Base-by-base conservation (phyloP, 1,139 yeast species). In the Protomyces gravidus region DNA sequence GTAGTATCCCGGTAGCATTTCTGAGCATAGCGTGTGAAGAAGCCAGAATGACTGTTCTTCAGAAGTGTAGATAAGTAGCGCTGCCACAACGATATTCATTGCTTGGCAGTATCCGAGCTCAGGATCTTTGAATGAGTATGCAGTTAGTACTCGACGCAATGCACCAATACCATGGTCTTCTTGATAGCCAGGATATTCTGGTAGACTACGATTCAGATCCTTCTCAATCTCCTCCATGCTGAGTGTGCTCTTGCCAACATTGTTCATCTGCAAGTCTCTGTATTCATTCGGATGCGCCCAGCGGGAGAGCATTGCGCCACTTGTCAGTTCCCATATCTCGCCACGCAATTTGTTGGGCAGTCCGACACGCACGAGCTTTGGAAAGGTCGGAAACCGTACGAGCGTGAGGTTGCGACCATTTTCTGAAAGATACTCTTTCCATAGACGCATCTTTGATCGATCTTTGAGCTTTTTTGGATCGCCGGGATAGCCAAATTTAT, bases 31-130 rank as follows among this genome's bases (percentile, higher is more conserved):
- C n/a, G 81, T 80, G 62, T 84, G 81, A 62, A 94, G 76, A 62
- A 94, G 81, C 97, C 97, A 94, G 69, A 89, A 94, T 0, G 97
- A 97, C 72, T 94, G 98, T 65, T 92, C 98, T 71, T 94, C 98
- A 6, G 95, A 86, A 86, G 89, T 90, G 56, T 66, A 67, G 39
- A 94, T 92, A 63, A 94, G 76, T 59, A 94, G 74, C 0, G 96
- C 97, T 0, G 99, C 99, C 1, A 85, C 88, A 5, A 94, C 97
- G 61, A 94, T 94, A 70, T 94, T 94, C 99, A 94, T 94, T 0
- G 98, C 98, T 71, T 94, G 98, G 71, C 99, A 94, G 72, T 94
- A 94, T 0, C 99, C 99, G 23, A 94, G 89, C 57, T 92, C 96
- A 0, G 97, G 97, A 69, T 90, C 89, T 67, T 87, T 88, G 97